Conservation (phyloP, 495 filamentous ascomycete genomes). For the Neurospora sp. region DNA sequence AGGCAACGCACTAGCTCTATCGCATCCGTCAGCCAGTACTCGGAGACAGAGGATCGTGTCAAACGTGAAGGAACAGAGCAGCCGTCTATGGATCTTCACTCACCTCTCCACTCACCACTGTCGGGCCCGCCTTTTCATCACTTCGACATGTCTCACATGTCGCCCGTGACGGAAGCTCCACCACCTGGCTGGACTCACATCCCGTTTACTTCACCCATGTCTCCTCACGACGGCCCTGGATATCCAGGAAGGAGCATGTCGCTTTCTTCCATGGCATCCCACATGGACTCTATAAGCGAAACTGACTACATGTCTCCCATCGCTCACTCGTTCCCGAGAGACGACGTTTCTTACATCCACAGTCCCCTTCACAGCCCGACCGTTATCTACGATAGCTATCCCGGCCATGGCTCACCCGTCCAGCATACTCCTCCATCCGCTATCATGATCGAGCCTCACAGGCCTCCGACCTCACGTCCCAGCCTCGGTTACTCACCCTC, state of each 20-base stretch:
- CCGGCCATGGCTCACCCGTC: conserved; percentile 33
- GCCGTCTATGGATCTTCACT: conserved; percentile 6
- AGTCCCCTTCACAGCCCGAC: conserved; percentile 41
- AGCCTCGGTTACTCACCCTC: conserved; percentile 38
- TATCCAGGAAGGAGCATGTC: conserved; percentile 16
- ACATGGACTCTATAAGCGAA: conserved; percentile 43
- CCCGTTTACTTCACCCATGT: conserved; percentile 19
- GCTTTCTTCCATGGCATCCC: conserved; percentile 24
- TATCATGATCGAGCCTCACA: conserved; percentile 40
- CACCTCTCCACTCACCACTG: conserved; percentile 1
- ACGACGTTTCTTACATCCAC: conserved; percentile 29
- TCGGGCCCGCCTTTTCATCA: conserved; percentile 24
- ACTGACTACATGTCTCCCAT: conserved; percentile 46
- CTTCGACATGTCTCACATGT: conserved; percentile 28
- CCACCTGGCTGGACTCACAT: conserved; percentile 25
- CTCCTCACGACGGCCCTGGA: conserved; percentile 13
- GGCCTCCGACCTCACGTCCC: conserved; percentile 42
- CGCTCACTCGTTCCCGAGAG: conserved; percentile 37
- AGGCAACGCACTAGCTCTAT: conserved; percentile 29
- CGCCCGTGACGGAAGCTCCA: conserved; percentile 23
- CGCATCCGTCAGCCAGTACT: conserved; percentile 28
- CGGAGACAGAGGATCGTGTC: conserved; percentile 23
- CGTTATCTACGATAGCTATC: conserved; percentile 41
- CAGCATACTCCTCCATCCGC: conserved; percentile 42
- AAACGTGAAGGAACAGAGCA: conserved; percentile 7